Percentiles rank a stretch among this genome's conserved stretches.
phyloP scores from a whole-genome alignment of 768 basidiomycete species.

The Chalciporus piperatus region DNA sequence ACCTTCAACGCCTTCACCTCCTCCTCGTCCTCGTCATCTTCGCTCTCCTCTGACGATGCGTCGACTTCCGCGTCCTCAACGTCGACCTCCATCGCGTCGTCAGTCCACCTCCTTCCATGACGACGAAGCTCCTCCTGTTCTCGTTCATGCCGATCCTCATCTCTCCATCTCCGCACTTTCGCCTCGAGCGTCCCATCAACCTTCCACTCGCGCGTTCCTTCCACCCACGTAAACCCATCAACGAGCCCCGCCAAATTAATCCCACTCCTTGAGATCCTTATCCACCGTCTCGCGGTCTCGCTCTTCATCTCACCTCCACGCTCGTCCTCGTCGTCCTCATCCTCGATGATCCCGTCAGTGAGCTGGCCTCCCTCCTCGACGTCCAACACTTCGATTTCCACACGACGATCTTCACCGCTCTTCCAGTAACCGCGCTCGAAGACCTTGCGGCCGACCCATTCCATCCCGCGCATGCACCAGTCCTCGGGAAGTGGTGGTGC shows the following conservation, averaged over 20 bases:
- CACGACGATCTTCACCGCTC: conserved; percentile 57
- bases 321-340: conserved; percentile 59
- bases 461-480: conserved; percentile 94
- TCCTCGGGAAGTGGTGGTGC: conserved; percentile 83
- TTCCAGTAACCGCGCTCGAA: conserved; percentile 97
- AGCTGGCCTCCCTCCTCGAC: conserved; percentile 52
- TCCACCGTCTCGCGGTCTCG: conserved; percentile 64
- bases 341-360: conserved; percentile 81
- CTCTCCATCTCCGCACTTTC: conserved; percentile 68
- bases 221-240: conserved; percentile 70
- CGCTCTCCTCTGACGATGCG: conserved; percentile 41
- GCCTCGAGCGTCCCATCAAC: conserved; percentile 63
- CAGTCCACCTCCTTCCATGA: conserved; percentile 58
- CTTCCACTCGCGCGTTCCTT: conserved; percentile 57
- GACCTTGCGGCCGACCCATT: conserved; percentile 88
- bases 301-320: conserved; percentile 20
- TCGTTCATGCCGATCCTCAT: conserved; percentile 63
- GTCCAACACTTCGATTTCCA: conserved; percentile 81
- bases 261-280: conserved; percentile 66
- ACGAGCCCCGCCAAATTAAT: conserved; percentile 67
- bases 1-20: conserved; percentile 84
- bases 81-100: conserved; percentile 73
- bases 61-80: conserved; percentile 48
- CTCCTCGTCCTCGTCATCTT: conserved; percentile 66
- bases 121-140: conserved; percentile 68